Evolutionary conservation across 768 basidiomycete genomes (phyloP), one percentile per base, ranked within the genome.

Genomic region (Pleurotus tuber-regium): DNA sequence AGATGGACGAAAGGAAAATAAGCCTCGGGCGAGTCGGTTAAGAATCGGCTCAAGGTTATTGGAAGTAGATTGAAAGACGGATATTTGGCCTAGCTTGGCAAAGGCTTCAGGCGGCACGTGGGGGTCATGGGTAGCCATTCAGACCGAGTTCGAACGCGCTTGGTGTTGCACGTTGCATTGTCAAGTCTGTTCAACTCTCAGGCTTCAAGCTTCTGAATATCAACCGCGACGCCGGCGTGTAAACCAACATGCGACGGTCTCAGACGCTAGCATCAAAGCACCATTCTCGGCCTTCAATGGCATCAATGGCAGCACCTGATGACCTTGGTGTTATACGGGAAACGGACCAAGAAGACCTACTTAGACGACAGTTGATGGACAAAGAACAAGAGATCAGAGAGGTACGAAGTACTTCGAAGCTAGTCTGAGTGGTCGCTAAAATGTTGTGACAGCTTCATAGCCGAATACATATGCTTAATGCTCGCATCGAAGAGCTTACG

Each of bases 301-400:
- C 77, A 5, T n/a, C 26, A 29, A 67, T 77, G 6, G 70, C 66
- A 14, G 61, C 59, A 21, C 25, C 75, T 4, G 77, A 88, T 56
- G 88, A 88, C 54, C 73, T 89, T 3, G 76, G 80, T 30, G 60
- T 77, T 18, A 68, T 89, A 25, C 73, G 74, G 41, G 88, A 89
- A 62, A 67, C 70, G 21, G 76, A 79, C 52, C 66, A 70, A 33
- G 84, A 89, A 61, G 86, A 87, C 50, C 65, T 73, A 6, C 70
- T 89, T 26, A 75, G 86, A 23, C 73, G 75, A 42, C 83, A 87
- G 39, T 68, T 89, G 38, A 63, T 85, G 23, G 86, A 86, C 40
- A 84, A 81, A 55, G 83, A 86, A 40, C 70, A 85, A 46, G 86
- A 89, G 63, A 82, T 80, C 54, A 87, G 89, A 66, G 84, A 76